Percentiles rank a stretch among this genome's conserved stretches.
Evolutionary conservation across 2,329 filamentous ascomycete species (phyloP).

Genomic region (Elsinoe arachidis): DNA sequence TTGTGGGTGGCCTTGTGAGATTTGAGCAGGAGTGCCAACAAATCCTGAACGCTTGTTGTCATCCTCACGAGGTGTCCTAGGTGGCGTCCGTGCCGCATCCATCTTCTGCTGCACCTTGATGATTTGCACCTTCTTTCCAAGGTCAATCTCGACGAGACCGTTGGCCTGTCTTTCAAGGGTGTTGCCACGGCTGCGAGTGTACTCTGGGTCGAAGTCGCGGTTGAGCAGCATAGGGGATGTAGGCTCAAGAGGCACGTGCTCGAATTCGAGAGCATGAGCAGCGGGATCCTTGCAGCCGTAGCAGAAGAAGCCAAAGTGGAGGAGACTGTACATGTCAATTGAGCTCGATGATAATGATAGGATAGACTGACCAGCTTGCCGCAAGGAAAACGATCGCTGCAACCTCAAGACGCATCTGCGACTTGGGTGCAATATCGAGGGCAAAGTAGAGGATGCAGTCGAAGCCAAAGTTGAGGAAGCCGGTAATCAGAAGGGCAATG

Average conservation of each 20-base stretch:
- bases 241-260: conserved; percentile 6
- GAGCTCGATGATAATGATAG: not conserved
- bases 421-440: conserved; percentile 3
- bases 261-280: conserved; percentile 8
- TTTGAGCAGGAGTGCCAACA: conserved; percentile 9
- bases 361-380: not conserved
- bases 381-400: conserved; percentile 10
- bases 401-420: conserved; percentile 8
- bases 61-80: conserved; percentile 1
- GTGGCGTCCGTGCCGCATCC: conserved; percentile 2
- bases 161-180: conserved; percentile 1
- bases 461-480: conserved; percentile 14
- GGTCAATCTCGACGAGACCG: conserved; percentile 10
- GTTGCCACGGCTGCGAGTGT: conserved; percentile 9
- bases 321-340: not conserved
- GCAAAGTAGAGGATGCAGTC: conserved; percentile 14
- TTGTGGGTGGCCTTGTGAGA: conserved; percentile 1
- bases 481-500: conserved; percentile 9
- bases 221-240: conserved; percentile 8
- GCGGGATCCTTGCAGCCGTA: conserved; percentile 13
- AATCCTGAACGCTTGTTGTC: conserved; percentile 9
- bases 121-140: conserved; percentile 12
- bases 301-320: conserved; percentile 15
- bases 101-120: conserved; percentile 11
- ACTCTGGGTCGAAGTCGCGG: conserved; percentile 4